Percentiles rank a stretch among this genome's conserved stretches.
These are phyloP conservation scores for Crithidia sp. DNA, from an alignment of 208 protist genomes.

Conservation along the genomic window DNA sequence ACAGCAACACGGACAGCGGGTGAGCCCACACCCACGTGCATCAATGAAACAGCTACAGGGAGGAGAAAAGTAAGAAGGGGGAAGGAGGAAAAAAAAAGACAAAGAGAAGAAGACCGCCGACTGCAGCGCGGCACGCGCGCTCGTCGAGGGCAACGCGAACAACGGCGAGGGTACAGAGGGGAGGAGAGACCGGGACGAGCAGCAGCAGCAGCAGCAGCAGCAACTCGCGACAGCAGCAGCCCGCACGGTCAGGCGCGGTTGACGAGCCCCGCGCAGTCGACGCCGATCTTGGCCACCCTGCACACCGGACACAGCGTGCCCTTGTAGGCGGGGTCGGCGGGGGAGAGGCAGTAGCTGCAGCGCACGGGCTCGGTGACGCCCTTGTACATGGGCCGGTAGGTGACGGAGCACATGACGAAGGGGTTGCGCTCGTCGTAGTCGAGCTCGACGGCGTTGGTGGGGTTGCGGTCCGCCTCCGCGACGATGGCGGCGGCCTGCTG, in stretches of 20 bases:
- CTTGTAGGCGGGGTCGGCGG: conserved; percentile 74
- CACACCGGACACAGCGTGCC: conserved; percentile 82
- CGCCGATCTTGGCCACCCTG: conserved; percentile 68
- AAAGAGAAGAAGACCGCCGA: too few relatives aligned
- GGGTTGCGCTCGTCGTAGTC: conserved; percentile 98
- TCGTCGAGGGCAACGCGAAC: too few relatives aligned
- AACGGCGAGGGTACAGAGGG: too few relatives aligned
- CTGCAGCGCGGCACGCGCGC: too few relatives aligned
- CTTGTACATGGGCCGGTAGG: conserved; percentile 83
- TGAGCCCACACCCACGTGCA: too few relatives aligned
- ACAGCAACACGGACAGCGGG: too few relatives aligned
- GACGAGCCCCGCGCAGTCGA: conserved; percentile 64
- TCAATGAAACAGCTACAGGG: too few relatives aligned
- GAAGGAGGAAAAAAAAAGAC: conserved; percentile 21
- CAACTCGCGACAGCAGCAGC: neutral
- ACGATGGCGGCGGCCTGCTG: conserved; percentile 92
- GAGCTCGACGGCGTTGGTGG: conserved; percentile 72
- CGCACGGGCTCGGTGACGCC: conserved; percentile 61
- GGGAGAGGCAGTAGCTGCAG: conserved; percentile 94
- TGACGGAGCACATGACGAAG: conserved; percentile 92
- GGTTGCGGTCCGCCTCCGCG: conserved; percentile 84
- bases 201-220: neutral
- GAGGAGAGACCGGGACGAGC: too few relatives aligned
- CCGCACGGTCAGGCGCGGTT: conserved; percentile 33
- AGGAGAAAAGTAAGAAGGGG: neutral